Conservation (phyloP, 164 flowering plant genomes). For the Berberis thunbergii region DNA sequence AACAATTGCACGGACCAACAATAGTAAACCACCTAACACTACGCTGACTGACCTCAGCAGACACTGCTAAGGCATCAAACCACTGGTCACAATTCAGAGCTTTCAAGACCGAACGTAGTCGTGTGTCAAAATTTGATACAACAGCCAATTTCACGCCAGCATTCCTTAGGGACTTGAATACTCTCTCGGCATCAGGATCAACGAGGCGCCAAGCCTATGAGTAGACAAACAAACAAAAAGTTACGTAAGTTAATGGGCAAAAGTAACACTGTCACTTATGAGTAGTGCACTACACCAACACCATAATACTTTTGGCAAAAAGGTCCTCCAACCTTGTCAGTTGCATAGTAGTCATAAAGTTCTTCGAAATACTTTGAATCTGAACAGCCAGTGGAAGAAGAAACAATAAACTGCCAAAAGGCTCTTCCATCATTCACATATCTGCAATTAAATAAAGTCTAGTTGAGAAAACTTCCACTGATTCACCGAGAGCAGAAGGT, state of each 20-base stretch:
- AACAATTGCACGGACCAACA: not conserved
- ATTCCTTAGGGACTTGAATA: constrained; percentile 61
- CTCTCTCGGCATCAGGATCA: constrained; percentile 89
- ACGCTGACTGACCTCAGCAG: constrained; percentile 69
- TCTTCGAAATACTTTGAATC: constrained; percentile 95
- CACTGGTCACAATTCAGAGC: constrained; percentile 81
- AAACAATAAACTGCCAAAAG: constrained; percentile 92
- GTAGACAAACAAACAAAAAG: not conserved
- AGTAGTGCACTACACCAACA: not conserved
- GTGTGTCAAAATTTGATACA: constrained; percentile 94
- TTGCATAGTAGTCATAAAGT: constrained; percentile 77
- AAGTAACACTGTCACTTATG: not conserved
- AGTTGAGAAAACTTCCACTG: not conserved
- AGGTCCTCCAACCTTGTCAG: constrained; percentile 61
- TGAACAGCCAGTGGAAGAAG: constrained; percentile 89
- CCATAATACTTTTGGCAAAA: not conserved
- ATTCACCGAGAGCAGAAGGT: not conserved
- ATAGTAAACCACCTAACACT: not conserved
- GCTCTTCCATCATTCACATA: constrained; percentile 92
- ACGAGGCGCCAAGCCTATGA: constrained; percentile 91
- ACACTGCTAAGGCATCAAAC: constrained; percentile 97
- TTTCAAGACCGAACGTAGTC: constrained; percentile 68
- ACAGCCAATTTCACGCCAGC: constrained; percentile 84
- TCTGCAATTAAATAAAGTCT: constrained; percentile 33
- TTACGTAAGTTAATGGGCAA: not conserved